Evolutionary conservation across 768 basidiomycete species (phyloP).

Genomic region (Suillus luteus): DNA sequence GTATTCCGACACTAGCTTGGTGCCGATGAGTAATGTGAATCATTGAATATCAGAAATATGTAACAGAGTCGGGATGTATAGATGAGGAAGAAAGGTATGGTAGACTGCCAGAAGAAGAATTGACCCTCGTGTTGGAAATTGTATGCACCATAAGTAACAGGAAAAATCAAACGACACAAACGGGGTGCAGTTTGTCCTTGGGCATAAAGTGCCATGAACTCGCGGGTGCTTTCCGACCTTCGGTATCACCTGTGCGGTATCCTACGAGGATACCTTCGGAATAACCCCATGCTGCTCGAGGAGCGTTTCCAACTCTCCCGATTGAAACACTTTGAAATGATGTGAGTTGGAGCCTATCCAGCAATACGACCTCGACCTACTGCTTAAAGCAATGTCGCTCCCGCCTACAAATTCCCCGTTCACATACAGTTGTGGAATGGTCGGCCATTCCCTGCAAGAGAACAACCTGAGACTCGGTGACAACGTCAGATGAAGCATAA

Average conservation of each 20-base stretch:
- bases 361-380: constrained; percentile 49
- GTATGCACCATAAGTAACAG: too few species aligned
- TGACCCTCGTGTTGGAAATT: too few species aligned
- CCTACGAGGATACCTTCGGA: neutral
- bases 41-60: too few species aligned
- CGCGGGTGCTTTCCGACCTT: neutral
- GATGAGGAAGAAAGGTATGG: too few species aligned
- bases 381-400: constrained; percentile 90
- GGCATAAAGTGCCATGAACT: too few species aligned
- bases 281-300: constrained; percentile 8
- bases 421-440: constrained; percentile 93
- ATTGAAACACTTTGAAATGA: constrained; percentile 8
- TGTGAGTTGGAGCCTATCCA: constrained; percentile 5
- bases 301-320: constrained; percentile 4
- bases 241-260: neutral
- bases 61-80: too few species aligned
- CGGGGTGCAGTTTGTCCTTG: too few species aligned
- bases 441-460: constrained; percentile 87
- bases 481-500: constrained; percentile 21
- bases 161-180: too few species aligned
- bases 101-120: too few species aligned
- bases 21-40: too few species aligned
- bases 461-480: neutral
- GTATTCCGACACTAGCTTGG: too few species aligned
- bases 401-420: constrained; percentile 96